These are phyloP conservation scores for Acer yangbiense DNA, from an alignment of 345 rosid species.

Conservation along the genomic window DNA sequence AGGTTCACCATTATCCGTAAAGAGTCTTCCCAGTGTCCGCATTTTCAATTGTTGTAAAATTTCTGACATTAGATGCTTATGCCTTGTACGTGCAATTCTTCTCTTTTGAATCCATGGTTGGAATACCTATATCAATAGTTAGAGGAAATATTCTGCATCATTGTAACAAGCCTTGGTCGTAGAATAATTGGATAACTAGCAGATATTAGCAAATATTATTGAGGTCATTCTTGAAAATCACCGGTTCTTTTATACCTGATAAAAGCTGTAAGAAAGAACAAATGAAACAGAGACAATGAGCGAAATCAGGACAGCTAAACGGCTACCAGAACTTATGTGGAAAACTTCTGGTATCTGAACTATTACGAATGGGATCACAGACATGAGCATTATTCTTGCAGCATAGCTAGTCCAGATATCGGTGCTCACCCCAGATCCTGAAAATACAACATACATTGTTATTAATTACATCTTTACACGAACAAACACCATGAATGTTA, in stretches of 20 bases:
- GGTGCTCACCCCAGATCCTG: slow-evolving; percentile 36
- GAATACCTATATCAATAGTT: slow-evolving; percentile 32
- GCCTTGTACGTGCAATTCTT: slow-evolving; percentile 41
- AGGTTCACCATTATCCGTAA: slow-evolving; percentile 39
- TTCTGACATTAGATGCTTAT: slow-evolving; percentile 37
- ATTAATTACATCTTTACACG: neutral
- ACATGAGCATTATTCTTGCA: slow-evolving; percentile 48
- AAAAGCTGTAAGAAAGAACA: slow-evolving; percentile 42
- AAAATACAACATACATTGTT: neutral
- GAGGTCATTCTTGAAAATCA: neutral
- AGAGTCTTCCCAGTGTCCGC: slow-evolving; percentile 37
- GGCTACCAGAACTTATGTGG: slow-evolving; percentile 24
- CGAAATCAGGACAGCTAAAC: slow-evolving; percentile 30
- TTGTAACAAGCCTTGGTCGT: neutral
- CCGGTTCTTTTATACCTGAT: slow-evolving; percentile 33
- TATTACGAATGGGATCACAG: slow-evolving; percentile 33
- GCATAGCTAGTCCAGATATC: slow-evolving; percentile 48
- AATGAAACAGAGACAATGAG: slow-evolving; percentile 34
- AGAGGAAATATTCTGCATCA: neutral
- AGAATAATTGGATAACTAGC: neutral
- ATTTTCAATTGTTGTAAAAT: slow-evolving; percentile 39
- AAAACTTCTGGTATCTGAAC: slow-evolving; percentile 31
- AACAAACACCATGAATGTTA: neutral
- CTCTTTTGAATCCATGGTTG: slow-evolving; percentile 59
- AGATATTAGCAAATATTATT: no score